Base-by-base conservation (phyloP, 148 eudicot species). In the Salicornia ramosissima region DNA sequence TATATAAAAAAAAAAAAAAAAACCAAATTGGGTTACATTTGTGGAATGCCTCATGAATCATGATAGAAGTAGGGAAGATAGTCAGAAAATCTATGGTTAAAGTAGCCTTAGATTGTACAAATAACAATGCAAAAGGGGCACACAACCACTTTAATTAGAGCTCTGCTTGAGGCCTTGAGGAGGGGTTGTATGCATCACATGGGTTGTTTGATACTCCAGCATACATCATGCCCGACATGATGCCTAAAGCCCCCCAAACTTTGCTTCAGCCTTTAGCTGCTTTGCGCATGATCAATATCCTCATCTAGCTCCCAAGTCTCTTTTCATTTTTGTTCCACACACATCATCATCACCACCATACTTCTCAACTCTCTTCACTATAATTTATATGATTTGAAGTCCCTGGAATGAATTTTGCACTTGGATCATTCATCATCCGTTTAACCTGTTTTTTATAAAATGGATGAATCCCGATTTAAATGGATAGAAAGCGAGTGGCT, bases 161-260 rank as follows among this genome's bases (percentile, higher is more conserved):
- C 52, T n/a, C n/a, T 51, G 66, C 30, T 46, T 46, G 40, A n/a
- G n/a, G n/a, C n/a, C n/a, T 28, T 22, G 67, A 66, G 40, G 8
- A 22, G 16, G n/a, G n/a, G n/a, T n/a, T n/a, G n/a, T n/a, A n/a
- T n/a, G 14, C n/a, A 15, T 65, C 79, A 76, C 79, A 76, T 76
- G 79, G 75, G 40, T 24, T 76, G 71, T 51, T 71, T 55, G 70
- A 76, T 56, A n/a, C n/a, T n/a, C n/a, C n/a, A 58, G 18, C 75
- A 76, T 40, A 66, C 62, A 66, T 63, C 42, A 77, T 77, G 75
- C 71, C 22, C 31, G 72, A 64, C 43, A 64, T 65, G 74, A 51
- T 77, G 63, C 55, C 57, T 26, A 75, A 55, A n/a, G 29, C 54
- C 52, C 63, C 64, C 45, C 45, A 71, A 42, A 42, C 62, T 70